Evolutionary conservation across 2,329 filamentous ascomycete genomes (phyloP), one percentile per base, ranked within the genome.

Genomic region (Amylocarpus encephaloides): DNA sequence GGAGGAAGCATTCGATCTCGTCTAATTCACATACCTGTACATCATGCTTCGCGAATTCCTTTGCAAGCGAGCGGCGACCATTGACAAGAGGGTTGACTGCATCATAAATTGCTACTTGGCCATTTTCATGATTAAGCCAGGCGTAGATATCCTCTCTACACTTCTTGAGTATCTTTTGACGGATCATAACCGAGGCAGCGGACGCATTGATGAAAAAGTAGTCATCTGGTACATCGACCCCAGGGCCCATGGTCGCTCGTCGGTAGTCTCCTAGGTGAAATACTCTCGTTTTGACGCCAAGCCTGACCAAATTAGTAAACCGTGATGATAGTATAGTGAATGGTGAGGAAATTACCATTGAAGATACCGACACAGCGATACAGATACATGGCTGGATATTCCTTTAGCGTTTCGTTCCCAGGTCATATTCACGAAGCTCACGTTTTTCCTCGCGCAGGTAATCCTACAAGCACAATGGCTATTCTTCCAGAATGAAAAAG

Each of bases 141-240:
- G 86, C 85, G 65, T 96, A 95, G 50, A 98, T 96, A 64, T 98
- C 93, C 66, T 97, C 91, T 52, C 93, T 83, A 61, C 93, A 98
- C 67, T 94, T 95, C 71, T 96, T 95, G 16, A 98, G 76, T 47
- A 98, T 98, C 73, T 96, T 96, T 68, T 97, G 93, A 32, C 93
- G 83, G 44, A 98, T 74, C 58, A 97, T 82, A n/a, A 97, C 87
- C 1, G 93, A 95, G 11, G 87, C 81, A 3, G 92, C 88, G 22
- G 90, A 93, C 26, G 94, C 92, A 65, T 97, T 91, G 22, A 95
- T 86, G 67, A 92, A 95, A 73, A 98, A 98, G 69, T 98, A 98
- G 67, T 98, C 93, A 56, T 95, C 88, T 1, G 93, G 94, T 13
- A 98, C 86, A 50, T 91, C 82, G 50, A 85, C 85, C 12, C 84